phyloP scores from a whole-genome alignment of 2,329 filamentous ascomycete species.

The Neofusicoccum umdonicola region DNA sequence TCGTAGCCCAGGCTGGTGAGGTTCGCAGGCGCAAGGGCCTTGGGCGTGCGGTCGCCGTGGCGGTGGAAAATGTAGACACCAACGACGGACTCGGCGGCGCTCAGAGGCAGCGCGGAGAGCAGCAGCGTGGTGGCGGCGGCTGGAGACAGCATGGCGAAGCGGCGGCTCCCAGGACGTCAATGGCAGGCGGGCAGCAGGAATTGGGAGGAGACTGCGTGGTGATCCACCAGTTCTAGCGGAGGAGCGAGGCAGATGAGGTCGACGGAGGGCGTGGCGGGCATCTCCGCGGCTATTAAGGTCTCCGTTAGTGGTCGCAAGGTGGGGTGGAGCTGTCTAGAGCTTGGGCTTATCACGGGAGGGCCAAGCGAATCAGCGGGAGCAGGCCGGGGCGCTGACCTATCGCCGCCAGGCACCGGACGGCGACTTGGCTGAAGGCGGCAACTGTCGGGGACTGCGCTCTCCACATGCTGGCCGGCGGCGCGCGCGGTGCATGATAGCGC shows the following conservation, averaged over 20 bases:
- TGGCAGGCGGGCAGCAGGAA: not conserved
- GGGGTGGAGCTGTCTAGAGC: not conserved
- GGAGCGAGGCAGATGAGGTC: not conserved
- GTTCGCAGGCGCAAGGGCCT: slow-evolving; percentile 66
- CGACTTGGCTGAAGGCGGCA: not conserved
- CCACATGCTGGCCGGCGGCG: not conserved
- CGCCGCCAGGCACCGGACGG: not conserved
- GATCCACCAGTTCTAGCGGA: too few relatives aligned
- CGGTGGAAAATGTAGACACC: slow-evolving; percentile 86
- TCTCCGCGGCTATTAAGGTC: not conserved
- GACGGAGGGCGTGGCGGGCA: not conserved
- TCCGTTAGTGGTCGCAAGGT: not conserved
- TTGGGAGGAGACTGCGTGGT: not conserved
- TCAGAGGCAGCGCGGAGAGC: slow-evolving; percentile 24
- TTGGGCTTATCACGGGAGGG: not conserved
- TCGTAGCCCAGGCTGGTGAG: slow-evolving; percentile 78
- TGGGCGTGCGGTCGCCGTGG: slow-evolving; percentile 84
- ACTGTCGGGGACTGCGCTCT: not conserved
- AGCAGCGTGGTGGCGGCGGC: slow-evolving; percentile 27
- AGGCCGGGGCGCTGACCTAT: not conserved
- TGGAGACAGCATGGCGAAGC: slow-evolving; percentile 25
- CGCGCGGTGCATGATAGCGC: not conserved
- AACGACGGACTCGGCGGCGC: slow-evolving; percentile 64
- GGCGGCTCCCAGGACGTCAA: not conserved
- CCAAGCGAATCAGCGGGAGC: not conserved